phyloP scores from a whole-genome alignment of 208 protist genomes.

The Leptomonas pyrrhocoris region DNA sequence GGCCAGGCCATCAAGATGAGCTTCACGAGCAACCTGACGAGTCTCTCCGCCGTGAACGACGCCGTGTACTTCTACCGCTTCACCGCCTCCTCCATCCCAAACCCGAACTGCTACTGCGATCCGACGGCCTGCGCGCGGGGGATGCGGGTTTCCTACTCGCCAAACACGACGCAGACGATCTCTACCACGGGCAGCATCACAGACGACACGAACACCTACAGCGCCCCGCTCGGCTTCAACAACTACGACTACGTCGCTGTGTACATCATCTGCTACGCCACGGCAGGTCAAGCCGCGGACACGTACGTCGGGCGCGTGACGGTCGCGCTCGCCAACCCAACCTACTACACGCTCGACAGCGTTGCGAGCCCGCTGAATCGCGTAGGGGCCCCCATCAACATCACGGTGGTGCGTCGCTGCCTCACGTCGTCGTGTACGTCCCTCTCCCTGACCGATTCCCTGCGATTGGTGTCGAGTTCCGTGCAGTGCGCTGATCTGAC shows the following conservation, averaged over 20 bases:
- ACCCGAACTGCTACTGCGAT: slow-evolving; percentile 82
- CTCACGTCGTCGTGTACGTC: slow-evolving; percentile 33
- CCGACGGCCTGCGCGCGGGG: slow-evolving; percentile 47
- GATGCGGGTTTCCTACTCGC: slow-evolving; percentile 41
- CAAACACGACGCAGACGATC: slow-evolving; percentile 20
- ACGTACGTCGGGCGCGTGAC: slow-evolving; percentile 78
- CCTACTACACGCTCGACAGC: slow-evolving; percentile 80
- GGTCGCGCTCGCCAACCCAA: slow-evolving; percentile 76
- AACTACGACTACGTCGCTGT: slow-evolving; percentile 74
- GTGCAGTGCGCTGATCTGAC: slow-evolving; percentile 48
- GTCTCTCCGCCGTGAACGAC: slow-evolving; percentile 46
- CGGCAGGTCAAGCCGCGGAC: slow-evolving; percentile 27
- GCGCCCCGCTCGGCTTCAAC: slow-evolving; percentile 62
- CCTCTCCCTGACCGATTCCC: slow-evolving; percentile 47
- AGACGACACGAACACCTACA: slow-evolving; percentile 41
- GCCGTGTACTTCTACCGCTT: slow-evolving; percentile 83
- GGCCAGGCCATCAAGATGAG: slow-evolving; percentile 43
- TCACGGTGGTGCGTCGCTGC: slow-evolving; percentile 67
- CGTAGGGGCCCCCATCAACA: slow-evolving; percentile 61
- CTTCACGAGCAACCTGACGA: slow-evolving; percentile 52
- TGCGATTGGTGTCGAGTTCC: slow-evolving; percentile 54
- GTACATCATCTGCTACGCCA: slow-evolving; percentile 84
- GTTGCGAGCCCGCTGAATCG: slow-evolving; percentile 42
- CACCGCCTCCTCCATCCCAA: slow-evolving; percentile 34
- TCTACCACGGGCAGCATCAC: slow-evolving; percentile 25